Evolutionary conservation across 345 rosid genomes (phyloP), one percentile per base, ranked within the genome.

Genomic region (Pugionium dolabratum): DNA sequence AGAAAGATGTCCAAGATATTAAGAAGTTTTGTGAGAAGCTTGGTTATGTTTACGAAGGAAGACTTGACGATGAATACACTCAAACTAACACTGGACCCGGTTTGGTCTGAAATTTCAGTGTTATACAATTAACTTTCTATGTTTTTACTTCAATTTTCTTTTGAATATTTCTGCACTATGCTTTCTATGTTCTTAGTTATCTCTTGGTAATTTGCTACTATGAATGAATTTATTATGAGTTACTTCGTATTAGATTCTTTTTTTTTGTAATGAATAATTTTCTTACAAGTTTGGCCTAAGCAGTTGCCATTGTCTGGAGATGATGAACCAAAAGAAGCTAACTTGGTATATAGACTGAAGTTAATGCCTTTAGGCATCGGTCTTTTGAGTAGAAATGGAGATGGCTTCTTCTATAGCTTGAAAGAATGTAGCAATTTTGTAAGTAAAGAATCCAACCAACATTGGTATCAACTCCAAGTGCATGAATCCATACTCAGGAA

Each of bases 401-500:
- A 92, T 61, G 4, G 90, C 85, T 1, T 80, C 94, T 61, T 93
- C 96, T 63, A 90, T 33, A 40, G 96, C 97, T 86, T 90, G 97
- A 73, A 76, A 59, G 55, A 93, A 90, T 27, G 98, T 93, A 5
- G 96, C 98, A 26, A 90, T 78, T 79, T 93, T 93, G 80, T 93
- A 89, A 31, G 96, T 89, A 76, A 92, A 92, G 52, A 92, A 87
- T 31, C 98, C 98, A 47, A 92, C 95, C 61, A 92, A 71, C 91
- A 89, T 89, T 0, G 98, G 96, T 59, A 92, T 87, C 86, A 89
- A 74, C 55, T 92, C 85, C 59, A 92, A 75, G 43, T 76, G 95
- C 88, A 92, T 75, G 32, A 28, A 52, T 40, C 97, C 97, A 34
- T 86, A 93, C 66, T 90, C 84, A 2, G 97, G 98, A 73, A 85